Evolutionary conservation across 192 early-diverging fungal genomes (phyloP), one percentile per base, ranked within the genome.

Genomic region (Backusella psychrophila): DNA sequence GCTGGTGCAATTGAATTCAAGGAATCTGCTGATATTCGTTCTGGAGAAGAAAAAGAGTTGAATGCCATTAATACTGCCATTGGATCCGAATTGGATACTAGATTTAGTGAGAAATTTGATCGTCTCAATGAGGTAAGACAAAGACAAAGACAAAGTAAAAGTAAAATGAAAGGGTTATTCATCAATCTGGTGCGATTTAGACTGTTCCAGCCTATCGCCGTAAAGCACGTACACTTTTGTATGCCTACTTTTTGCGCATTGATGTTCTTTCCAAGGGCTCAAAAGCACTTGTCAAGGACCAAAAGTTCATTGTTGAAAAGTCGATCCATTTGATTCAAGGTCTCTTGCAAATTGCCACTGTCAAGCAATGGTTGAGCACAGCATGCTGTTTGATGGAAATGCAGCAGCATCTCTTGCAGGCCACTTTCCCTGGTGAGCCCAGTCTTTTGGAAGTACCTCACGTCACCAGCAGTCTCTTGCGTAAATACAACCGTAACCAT

Each of bases 391-490:
- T 94, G 41, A 93, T 99, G 87, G 91, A 96, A 65, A 86, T 98
- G 52, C 88, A 91, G 44, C 97, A 99, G 86, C 87, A 92, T 78
- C 83, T 99, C 52, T 90, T 95, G 4, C 98, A 99, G 84, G 98
- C 95, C 19, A 83, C 94, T 31, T 93, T 90, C 72, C 85, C 87
- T 77, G 86, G 91, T 75, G 95, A 94, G 44, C 87, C 93, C 7
- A 90, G 93, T 23, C 83, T 99, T 34, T 83, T 93, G 73, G 96
- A 99, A 83, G 85, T 99, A 34, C 97, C 97, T 39, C 89, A 90
- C 53, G 81, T 98, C 38, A 89, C 85, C 35, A 74, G 82, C 39
- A 90, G 93, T n/a, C 82, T 89, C 71, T 69, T 96, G 52, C 78
- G 78, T 11, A 90, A 91, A 75, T 80, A 88, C 17, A 84, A 90